Conservation (phyloP, 2,329 filamentous ascomycete genomes). For the Pseudogymnoascus sp. region DNA sequence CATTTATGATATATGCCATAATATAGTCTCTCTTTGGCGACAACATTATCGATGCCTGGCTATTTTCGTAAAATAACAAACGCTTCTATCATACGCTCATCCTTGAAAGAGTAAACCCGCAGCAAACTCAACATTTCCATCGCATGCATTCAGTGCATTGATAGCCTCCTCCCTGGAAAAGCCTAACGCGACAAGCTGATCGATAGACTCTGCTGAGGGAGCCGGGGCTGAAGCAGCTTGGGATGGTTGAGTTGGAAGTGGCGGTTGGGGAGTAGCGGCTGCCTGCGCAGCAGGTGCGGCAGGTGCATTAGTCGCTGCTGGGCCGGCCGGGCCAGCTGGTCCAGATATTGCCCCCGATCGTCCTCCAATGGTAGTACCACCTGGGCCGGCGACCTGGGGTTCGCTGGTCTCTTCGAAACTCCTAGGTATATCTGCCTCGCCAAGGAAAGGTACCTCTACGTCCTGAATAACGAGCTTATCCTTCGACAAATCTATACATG, state of each 20-base stretch:
- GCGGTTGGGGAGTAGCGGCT: constrained; percentile 15
- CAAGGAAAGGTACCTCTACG: constrained; percentile 80
- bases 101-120: constrained; percentile 66
- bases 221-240: constrained; percentile 19
- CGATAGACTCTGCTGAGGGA: constrained; percentile 57
- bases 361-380: constrained; percentile 81
- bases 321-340: constrained; percentile 23
- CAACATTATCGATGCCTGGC: neutral
- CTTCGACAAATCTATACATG: constrained; percentile 77
- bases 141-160: constrained; percentile 71
- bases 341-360: constrained; percentile 68
- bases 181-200: constrained; percentile 69
- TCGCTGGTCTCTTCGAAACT: constrained; percentile 70
- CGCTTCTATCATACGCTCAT: constrained; percentile 20
- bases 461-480: constrained; percentile 84
- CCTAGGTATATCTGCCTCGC: constrained; percentile 91
- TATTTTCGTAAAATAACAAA: neutral
- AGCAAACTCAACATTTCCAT: constrained; percentile 83
- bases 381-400: constrained; percentile 75
- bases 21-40: neutral
- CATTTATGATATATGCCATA: neutral
- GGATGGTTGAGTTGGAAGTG: constrained; percentile 21
- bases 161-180: constrained; percentile 71
- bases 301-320: constrained; percentile 20
- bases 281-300: constrained; percentile 21